Base-by-base conservation (phyloP, 2,329 filamentous ascomycete species). In the Atkinsonella hypoxylon region DNA sequence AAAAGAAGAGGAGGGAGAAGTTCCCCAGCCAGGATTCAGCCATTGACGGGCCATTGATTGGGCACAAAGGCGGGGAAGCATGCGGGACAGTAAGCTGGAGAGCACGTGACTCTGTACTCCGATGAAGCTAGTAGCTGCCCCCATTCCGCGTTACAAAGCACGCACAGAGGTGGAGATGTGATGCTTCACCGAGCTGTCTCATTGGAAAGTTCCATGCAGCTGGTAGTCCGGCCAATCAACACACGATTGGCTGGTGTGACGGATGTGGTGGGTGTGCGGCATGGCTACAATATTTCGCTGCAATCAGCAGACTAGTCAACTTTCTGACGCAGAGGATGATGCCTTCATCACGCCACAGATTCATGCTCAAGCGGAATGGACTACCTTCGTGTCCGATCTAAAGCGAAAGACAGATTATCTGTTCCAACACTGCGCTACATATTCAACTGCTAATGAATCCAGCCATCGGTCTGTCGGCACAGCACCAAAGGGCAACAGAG, bases 11-110 rank as follows among this genome's bases (percentile, higher is more conserved):
- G 39, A 40, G 18, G 43, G 36, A 22, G 44, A 55, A 51, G 48
- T 57, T 59, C 42, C 45, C 49, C 48, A 30, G 51, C 38, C 48
- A 44, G 48, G 51, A 18, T 32, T 32, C 18, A 20, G 34, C 2
- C 51, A 49, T 48, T 34, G 10, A 34, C 32, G 30, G 48, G 45
- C 30, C 17, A 52, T 36, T 64, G 60, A 67, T 67, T 67, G 65
- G 65, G 32, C 49, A 12, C 31, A 22, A 47, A 61, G 64, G 59
- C 64, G 64, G 64, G 61, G 47, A 41, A 31, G 17, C 26, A 31
- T 42, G 30, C 39, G 18, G 45, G 20, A 41, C 31, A 18, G 43
- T 5, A 48, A 41, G 50, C 48, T 58, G 51, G 54, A 52, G 44
- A 45, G 39, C 51, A 53, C 51, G 51, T 53, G 51, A 53, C 47